Conservation (phyloP, 1,139 yeast species). For the Debaryomyces coudertii region DNA sequence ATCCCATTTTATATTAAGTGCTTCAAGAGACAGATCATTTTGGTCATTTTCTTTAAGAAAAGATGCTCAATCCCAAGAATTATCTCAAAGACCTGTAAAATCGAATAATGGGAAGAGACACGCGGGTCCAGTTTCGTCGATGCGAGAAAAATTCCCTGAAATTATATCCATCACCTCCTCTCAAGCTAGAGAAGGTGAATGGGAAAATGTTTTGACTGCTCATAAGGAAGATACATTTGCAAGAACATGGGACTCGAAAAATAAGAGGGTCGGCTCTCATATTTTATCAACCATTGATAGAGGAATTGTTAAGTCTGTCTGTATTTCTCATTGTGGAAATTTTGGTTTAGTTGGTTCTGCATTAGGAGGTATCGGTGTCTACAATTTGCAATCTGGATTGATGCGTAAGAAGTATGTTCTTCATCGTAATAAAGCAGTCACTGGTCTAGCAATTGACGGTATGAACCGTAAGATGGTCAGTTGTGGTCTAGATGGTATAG, state of each 20-base stretch:
- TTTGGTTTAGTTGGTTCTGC: constrained; percentile 94
- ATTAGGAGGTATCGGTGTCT: constrained; percentile 83
- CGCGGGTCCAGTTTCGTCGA: constrained; percentile 57
- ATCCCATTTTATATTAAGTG: constrained; percentile 84
- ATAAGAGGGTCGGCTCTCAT: constrained; percentile 80
- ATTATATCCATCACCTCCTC: constrained; percentile 74
- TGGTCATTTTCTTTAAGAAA: constrained; percentile 93
- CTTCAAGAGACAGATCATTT: constrained; percentile 81
- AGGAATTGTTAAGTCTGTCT: constrained; percentile 78
- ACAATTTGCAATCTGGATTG: constrained; percentile 88
- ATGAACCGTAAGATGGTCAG: constrained; percentile 88
- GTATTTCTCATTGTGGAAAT: constrained; percentile 91
- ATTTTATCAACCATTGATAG: constrained; percentile 72
- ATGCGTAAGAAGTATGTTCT: constrained; percentile 66
- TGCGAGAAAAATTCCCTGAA: constrained; percentile 74
- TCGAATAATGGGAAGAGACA: constrained; percentile 56
- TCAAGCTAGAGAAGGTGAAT: constrained; percentile 80
- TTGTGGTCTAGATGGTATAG: constrained; percentile 84
- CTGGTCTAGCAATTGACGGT: constrained; percentile 89
- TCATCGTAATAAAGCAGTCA: constrained; percentile 73
- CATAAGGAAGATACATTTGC: constrained; percentile 86
- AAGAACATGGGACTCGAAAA: constrained; percentile 88
- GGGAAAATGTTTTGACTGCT: constrained; percentile 95
- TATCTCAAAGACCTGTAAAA: constrained; percentile 76
- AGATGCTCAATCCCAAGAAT: constrained; percentile 94